Evolutionary conservation across 1,284 basidiomycete species (phyloP).

Genomic region (Sanghuangporus sanghuang): DNA sequence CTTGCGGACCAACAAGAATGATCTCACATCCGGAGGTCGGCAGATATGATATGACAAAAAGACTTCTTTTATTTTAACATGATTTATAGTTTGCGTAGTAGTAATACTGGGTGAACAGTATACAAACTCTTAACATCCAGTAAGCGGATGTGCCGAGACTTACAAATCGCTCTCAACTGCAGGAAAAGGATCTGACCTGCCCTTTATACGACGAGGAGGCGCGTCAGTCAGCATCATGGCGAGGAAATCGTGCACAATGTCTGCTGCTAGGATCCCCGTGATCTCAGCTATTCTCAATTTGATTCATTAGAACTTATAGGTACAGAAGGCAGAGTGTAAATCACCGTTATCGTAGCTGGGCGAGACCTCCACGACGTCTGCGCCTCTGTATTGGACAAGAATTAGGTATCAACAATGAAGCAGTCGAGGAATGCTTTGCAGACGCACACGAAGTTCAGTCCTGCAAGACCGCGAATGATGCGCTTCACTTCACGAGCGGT

Average conservation of each 20-base stretch:
- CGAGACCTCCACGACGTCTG: conserved; percentile 76
- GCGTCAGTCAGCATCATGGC: conserved; percentile 40
- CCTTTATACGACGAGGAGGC: not conserved
- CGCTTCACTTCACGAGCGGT: conserved; percentile 77
- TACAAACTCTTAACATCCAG: no score
- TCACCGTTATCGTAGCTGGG: conserved; percentile 71
- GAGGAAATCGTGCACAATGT: conserved; percentile 66
- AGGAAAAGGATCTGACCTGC: no score
- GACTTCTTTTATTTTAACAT: no score
- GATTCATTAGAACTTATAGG: not conserved
- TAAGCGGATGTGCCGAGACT: no score
- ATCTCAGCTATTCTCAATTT: conserved; percentile 48
- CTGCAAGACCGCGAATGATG: conserved; percentile 70
- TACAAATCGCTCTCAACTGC: no score
- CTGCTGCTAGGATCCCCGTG: conserved; percentile 67
- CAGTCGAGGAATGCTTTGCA: not conserved
- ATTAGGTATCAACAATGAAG: not conserved
- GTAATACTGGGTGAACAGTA: no score
- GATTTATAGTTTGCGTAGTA: no score
- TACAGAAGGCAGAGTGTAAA: conserved; percentile 14
- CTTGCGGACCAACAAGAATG: no score
- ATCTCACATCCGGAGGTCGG: no score
- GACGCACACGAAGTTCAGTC: conserved; percentile 72
- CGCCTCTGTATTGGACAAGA: conserved; percentile 39
- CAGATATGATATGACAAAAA: no score